Evolutionary conservation across 352 stramenopile genomes (phyloP).

Genomic region (Pythium aquatile): DNA sequence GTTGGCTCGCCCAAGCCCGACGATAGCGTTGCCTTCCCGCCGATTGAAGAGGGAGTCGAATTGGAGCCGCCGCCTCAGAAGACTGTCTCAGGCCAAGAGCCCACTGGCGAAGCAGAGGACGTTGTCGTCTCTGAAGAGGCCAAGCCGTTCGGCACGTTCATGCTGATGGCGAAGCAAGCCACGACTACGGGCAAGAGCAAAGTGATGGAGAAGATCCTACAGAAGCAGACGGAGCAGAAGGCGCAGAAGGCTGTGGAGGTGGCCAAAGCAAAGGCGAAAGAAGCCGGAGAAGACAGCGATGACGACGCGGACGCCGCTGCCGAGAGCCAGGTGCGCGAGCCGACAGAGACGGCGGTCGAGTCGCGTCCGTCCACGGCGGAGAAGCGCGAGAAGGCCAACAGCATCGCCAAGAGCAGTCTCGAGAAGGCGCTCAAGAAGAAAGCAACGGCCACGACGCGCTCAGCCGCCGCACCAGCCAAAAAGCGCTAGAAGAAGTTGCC

Average conservation of each 20-base stretch:
- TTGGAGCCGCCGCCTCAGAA: slow-evolving; percentile 12
- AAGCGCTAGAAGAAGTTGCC: slow-evolving; percentile 23
- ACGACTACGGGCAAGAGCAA: slow-evolving; percentile 34
- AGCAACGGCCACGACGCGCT: background rate
- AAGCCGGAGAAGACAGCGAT: slow-evolving; percentile 7
- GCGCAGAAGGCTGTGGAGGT: background rate
- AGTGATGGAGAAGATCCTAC: slow-evolving; percentile 36
- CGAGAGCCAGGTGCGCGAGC: slow-evolving; percentile 3
- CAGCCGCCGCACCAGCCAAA: background rate
- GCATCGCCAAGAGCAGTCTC: slow-evolving; percentile 34
- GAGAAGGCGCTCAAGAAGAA: slow-evolving; percentile 54
- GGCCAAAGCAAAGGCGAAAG: background rate
- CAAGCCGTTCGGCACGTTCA: slow-evolving; percentile 35
- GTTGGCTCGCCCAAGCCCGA: background rate
- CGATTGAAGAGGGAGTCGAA: slow-evolving; percentile 21
- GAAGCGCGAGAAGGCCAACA: slow-evolving; percentile 17
- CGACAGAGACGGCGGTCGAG: background rate
- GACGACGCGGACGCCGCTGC: slow-evolving; percentile 5
- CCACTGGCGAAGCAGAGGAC: background rate
- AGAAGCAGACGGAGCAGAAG: slow-evolving; percentile 25
- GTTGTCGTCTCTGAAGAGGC: slow-evolving; percentile 9
- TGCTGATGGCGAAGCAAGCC: slow-evolving; percentile 41
- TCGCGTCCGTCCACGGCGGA: slow-evolving; percentile 20
- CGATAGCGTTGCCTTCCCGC: background rate
- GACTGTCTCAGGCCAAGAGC: background rate